Evolutionary conservation across 805 yeast genomes (phyloP).

Genomic region (Candida cerambycidarum): DNA sequence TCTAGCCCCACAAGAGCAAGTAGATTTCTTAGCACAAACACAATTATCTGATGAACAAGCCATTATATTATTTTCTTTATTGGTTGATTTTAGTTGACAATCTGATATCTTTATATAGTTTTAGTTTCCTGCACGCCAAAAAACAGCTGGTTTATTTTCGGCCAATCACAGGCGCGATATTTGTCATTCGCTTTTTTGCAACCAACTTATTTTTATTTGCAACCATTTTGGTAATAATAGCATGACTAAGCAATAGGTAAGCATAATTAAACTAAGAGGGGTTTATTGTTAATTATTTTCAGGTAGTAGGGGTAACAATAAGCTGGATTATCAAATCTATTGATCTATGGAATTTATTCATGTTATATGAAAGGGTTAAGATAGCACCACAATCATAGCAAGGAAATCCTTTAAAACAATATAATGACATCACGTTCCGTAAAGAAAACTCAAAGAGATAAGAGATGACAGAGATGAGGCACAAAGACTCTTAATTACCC

Average conservation of each 20-base stretch:
- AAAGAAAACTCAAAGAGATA: too few relatives aligned
- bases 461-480: too few relatives aligned
- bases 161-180: slow-evolving; percentile 16
- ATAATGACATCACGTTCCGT: too few relatives aligned
- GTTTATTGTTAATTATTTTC: too few relatives aligned
- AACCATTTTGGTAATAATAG: slow-evolving; percentile 7
- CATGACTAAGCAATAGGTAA: background rate
- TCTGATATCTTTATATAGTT: slow-evolving; percentile 2
- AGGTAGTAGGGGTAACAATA: too few relatives aligned
- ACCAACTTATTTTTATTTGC: slow-evolving; percentile 1
- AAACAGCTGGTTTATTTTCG: background rate
- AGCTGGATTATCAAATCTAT: too few relatives aligned
- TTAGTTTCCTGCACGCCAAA: background rate
- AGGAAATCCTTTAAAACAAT: too few relatives aligned
- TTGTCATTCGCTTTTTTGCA: slow-evolving; percentile 12
- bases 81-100: too few relatives aligned
- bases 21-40: slow-evolving; percentile 60
- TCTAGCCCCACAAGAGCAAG: slow-evolving; percentile 61
- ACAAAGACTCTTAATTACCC: background rate
- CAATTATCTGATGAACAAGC: slow-evolving; percentile 45
- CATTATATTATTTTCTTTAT: too few relatives aligned
- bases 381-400: too few relatives aligned
- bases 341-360: too few relatives aligned
- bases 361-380: too few relatives aligned
- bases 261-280: background rate